Evolutionary conservation across 345 rosid species (phyloP).

Genomic region (Physaria fendleri): DNA sequence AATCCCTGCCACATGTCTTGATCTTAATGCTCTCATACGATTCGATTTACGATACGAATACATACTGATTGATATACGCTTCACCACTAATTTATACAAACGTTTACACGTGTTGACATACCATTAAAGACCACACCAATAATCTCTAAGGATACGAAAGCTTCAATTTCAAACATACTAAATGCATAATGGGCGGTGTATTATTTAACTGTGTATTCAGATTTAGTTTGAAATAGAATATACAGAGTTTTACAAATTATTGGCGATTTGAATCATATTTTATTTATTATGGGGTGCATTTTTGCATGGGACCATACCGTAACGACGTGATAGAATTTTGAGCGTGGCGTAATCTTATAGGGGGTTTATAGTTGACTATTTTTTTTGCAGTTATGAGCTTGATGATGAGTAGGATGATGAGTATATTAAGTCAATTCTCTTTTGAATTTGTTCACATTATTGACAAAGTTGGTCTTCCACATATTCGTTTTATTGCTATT

Average conservation of each 20-base stretch:
- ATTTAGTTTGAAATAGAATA: too few species aligned
- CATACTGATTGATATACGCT: slow-evolving; percentile 17
- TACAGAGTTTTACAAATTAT: too few species aligned
- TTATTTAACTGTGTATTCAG: too few species aligned
- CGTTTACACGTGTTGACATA: slow-evolving; percentile 14
- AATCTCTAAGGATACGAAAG: slow-evolving; percentile 17
- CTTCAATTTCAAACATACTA: too few species aligned
- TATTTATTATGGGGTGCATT: slow-evolving; percentile 14
- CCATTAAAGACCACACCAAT: too few species aligned
- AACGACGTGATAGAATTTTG: slow-evolving; percentile 9
- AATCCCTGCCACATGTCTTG: slow-evolving; percentile 17
- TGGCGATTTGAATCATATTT: slow-evolving; percentile 11
- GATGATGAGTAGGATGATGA: too few species aligned
- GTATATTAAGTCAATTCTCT: slow-evolving; percentile 23
- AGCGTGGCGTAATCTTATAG: slow-evolving; percentile 27
- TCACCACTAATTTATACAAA: slow-evolving; percentile 11
- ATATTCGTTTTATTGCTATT: too few species aligned
- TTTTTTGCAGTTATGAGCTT: slow-evolving; percentile 19
- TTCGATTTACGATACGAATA: slow-evolving; percentile 2
- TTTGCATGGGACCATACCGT: slow-evolving; percentile 18
- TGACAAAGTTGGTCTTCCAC: slow-evolving; percentile 10
- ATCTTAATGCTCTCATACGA: slow-evolving; percentile 1
- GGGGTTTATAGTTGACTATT: slow-evolving; percentile 22
- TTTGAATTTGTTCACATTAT: slow-evolving; percentile 31
- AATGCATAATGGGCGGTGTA: slow-evolving; percentile 19